Conservation (phyloP, 2,329 filamentous ascomycete species). For the Apiospora malaysiana region DNA sequence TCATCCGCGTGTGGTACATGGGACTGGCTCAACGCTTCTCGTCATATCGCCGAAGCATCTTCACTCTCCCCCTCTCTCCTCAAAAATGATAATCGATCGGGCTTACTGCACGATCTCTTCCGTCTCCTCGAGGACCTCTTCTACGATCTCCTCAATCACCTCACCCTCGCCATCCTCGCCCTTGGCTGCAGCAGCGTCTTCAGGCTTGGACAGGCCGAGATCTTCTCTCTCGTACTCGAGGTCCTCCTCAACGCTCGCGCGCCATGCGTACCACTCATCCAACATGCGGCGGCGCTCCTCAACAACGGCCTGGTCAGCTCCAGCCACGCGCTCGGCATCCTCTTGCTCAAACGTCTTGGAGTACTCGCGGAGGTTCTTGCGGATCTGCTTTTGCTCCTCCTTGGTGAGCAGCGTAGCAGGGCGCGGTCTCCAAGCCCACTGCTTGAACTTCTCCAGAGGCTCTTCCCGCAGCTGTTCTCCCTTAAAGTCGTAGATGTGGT, state of each 20-base stretch:
- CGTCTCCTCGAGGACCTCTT: conserved; percentile 83
- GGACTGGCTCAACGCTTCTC: not conserved
- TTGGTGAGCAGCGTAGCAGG: conserved; percentile 90
- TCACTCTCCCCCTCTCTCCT: not conserved
- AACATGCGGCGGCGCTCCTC: conserved; percentile 83
- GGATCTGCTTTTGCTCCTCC: conserved; percentile 96
- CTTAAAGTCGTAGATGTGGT: conserved; percentile 97
- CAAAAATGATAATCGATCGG: not conserved
- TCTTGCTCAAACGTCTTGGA: conserved; percentile 93
- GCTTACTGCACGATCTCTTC: conserved; percentile 70
- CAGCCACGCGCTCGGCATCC: conserved; percentile 90
- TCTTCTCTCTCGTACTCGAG: conserved; percentile 73
- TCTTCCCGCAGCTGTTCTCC: conserved; percentile 90
- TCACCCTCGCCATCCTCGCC: conserved; percentile 71
- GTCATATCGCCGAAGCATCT: not conserved
- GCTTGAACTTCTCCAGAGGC: conserved; percentile 95
- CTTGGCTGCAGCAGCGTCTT: conserved; percentile 64
- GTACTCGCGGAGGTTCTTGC: conserved; percentile 98
- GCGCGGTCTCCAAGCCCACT: conserved; percentile 92
- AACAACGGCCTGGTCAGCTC: conserved; percentile 91
- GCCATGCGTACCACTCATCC: conserved; percentile 89
- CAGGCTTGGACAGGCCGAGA: conserved; percentile 69
- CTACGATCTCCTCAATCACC: conserved; percentile 87
- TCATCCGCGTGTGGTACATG: conserved; percentile 17
- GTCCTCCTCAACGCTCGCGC: conserved; percentile 74